A percentile compares a stretch with the other conserved stretches of the same genome.
These are phyloP conservation scores for Apiospora koreana DNA, from an alignment of 2,329 filamentous ascomycete species.

Conservation along the genomic window DNA sequence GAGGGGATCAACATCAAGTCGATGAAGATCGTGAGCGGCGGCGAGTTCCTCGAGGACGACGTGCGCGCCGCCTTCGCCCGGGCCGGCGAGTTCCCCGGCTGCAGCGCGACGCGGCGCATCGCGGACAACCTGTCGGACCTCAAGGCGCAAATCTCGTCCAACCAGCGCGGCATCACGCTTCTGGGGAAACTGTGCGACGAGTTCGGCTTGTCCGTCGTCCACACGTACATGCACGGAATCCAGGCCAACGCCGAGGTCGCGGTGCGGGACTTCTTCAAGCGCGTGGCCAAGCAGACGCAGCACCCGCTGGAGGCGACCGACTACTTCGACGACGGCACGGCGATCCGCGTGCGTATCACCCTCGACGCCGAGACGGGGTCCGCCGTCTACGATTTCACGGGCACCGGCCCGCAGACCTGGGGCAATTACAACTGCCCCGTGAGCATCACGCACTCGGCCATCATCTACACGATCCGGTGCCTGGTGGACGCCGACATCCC, in stretches of 20 bases:
- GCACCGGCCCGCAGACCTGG: constrained; percentile 53
- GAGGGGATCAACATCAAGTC: constrained; percentile 42
- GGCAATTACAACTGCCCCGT: constrained; percentile 30
- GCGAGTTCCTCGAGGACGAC: constrained; percentile 35
- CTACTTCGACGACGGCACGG: constrained; percentile 67
- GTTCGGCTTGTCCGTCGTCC: constrained; percentile 31
- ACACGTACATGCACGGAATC: constrained; percentile 41
- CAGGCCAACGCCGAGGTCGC: constrained; percentile 40
- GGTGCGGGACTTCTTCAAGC: constrained; percentile 31
- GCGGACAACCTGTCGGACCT: constrained; percentile 44
- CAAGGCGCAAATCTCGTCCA: constrained; percentile 44
- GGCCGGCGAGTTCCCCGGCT: constrained; percentile 36
- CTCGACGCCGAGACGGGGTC: constrained; percentile 70
- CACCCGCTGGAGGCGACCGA: constrained; percentile 62
- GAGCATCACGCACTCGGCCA: constrained; percentile 30
- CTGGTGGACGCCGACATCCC: constrained; percentile 73
- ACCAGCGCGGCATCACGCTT: constrained; percentile 38
- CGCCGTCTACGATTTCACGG: constrained; percentile 55
- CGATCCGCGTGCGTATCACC: constrained; percentile 25
- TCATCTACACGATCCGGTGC: constrained; percentile 47
- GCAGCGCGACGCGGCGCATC: constrained; percentile 35
- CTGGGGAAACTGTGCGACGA: constrained; percentile 33
- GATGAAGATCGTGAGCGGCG: constrained; percentile 37
- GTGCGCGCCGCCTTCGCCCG: constrained; percentile 31
- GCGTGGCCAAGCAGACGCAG: constrained; percentile 46